These are phyloP conservation scores for Durio zibethinus DNA, from an alignment of 345 rosid genomes.

Conservation along the genomic window DNA sequence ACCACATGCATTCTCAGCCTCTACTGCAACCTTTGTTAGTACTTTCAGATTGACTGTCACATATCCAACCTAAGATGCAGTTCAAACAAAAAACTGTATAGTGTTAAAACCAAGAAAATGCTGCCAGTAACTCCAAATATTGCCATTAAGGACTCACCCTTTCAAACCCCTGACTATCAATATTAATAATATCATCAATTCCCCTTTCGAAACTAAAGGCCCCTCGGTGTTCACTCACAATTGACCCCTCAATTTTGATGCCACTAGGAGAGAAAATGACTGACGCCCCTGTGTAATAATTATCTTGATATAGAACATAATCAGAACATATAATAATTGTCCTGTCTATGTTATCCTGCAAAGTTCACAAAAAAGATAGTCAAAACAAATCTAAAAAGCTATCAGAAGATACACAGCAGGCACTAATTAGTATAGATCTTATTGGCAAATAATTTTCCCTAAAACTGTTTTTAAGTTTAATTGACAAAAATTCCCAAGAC, in stretches of 20 bases:
- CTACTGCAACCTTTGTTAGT: constrained; percentile 37
- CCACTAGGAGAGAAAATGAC: constrained; percentile 56
- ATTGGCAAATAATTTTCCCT: not conserved
- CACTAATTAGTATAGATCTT: not conserved
- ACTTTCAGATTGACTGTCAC: constrained; percentile 52
- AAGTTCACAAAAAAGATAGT: constrained; percentile 25
- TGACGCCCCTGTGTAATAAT: constrained; percentile 37
- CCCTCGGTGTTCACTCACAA: constrained; percentile 32
- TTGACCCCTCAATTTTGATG: constrained; percentile 46
- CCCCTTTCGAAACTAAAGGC: constrained; percentile 44
- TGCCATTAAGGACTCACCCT: constrained; percentile 48
- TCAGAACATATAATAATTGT: constrained; percentile 50
- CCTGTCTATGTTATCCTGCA: constrained; percentile 49
- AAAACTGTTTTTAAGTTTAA: constrained; percentile 5
- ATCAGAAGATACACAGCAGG: not conserved
- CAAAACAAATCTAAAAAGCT: constrained; percentile 15
- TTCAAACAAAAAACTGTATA: constrained; percentile 16
- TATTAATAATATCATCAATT: constrained; percentile 67
- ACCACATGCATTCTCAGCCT: constrained; percentile 31
- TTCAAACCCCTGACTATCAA: constrained; percentile 55
- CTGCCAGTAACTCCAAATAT: not conserved
- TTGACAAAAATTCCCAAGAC: not conserved
- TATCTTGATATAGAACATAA: constrained; percentile 49
- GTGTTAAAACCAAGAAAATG: constrained; percentile 8
- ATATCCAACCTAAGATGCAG: constrained; percentile 49